These are phyloP conservation scores for Clavispora fructus DNA, from an alignment of 805 yeast species.

Conservation along the genomic window DNA sequence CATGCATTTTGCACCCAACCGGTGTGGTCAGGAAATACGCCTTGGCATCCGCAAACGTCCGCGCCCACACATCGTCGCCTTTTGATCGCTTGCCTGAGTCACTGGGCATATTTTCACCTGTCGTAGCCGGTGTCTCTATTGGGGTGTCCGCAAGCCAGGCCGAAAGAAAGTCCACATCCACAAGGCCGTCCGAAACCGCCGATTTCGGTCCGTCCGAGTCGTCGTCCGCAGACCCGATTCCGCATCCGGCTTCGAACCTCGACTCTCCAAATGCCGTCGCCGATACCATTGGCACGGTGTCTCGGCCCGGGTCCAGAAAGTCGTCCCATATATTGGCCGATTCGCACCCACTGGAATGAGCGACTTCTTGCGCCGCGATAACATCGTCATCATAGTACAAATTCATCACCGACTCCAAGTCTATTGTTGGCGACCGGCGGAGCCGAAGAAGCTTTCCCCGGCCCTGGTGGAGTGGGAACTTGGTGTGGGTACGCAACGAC, in stretches of 20 bases:
- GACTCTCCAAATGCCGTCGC: background rate
- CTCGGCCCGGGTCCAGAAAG: background rate
- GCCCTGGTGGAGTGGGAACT: background rate
- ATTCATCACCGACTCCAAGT: background rate
- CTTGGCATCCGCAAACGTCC: background rate
- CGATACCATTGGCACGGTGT: background rate
- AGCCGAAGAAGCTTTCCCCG: background rate
- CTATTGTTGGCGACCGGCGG: background rate
- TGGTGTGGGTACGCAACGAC: slow-evolving; percentile 29
- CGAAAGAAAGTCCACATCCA: background rate
- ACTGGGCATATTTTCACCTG: background rate
- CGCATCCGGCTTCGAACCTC: background rate
- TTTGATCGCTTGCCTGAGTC: background rate
- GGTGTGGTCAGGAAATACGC: background rate
- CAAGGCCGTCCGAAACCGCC: background rate
- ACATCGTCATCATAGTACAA: slow-evolving; percentile 1
- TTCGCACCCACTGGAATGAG: background rate
- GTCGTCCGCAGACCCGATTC: no score
- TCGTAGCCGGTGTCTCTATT: background rate
- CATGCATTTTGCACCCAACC: background rate
- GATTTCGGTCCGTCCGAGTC: background rate
- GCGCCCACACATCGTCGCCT: background rate
- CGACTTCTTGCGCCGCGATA: background rate
- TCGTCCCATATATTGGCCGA: background rate
- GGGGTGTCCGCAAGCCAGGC: background rate